These are phyloP conservation scores for Penicillium sp. DNA, from an alignment of 2,329 filamentous ascomycete species.

Conservation along the genomic window DNA sequence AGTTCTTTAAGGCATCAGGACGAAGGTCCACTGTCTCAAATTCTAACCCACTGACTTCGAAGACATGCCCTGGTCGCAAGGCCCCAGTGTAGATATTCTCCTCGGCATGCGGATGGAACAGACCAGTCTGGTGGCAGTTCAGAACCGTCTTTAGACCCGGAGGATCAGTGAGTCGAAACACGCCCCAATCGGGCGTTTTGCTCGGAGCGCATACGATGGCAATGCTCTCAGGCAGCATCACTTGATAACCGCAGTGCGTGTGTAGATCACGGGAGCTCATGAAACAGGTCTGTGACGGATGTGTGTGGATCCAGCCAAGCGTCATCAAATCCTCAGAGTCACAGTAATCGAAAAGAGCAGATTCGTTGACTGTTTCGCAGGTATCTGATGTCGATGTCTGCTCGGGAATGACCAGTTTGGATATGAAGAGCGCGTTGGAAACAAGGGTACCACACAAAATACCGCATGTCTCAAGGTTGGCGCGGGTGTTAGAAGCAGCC, in stretches of 20 bases:
- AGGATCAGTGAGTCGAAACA: conserved; percentile 90
- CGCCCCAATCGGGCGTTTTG: conserved; percentile 72
- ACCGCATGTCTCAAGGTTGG: conserved; percentile 89
- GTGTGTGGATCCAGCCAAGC: conserved; percentile 96
- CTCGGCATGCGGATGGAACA: conserved; percentile 77
- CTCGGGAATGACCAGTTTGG: conserved; percentile 82
- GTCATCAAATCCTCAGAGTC: conserved; percentile 79
- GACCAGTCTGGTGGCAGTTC: conserved; percentile 69
- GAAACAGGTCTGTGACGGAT: conserved; percentile 94
- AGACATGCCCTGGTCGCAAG: conserved; percentile 67
- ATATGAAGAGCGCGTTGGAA: conserved; percentile 91
- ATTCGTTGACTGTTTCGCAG: conserved; percentile 89
- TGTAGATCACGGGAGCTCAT: conserved; percentile 94
- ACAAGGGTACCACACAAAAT: conserved; percentile 88
- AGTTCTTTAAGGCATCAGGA: conserved; percentile 17
- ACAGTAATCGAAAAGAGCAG: conserved; percentile 82
- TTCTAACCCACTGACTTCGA: conserved; percentile 63
- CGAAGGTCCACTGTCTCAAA: conserved; percentile 67
- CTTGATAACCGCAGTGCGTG: conserved; percentile 90
- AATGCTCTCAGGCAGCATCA: conserved; percentile 94
- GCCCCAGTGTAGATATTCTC: conserved; percentile 77
- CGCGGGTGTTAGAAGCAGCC: conserved; percentile 71
- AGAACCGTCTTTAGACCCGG: conserved; percentile 84
- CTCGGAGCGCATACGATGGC: conserved; percentile 93
- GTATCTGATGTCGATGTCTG: conserved; percentile 89